Evolutionary conservation across 2,329 filamentous ascomycete species (phyloP), one percentile per base, ranked within the genome.

Genomic region (Aspergillus uvarum): DNA sequence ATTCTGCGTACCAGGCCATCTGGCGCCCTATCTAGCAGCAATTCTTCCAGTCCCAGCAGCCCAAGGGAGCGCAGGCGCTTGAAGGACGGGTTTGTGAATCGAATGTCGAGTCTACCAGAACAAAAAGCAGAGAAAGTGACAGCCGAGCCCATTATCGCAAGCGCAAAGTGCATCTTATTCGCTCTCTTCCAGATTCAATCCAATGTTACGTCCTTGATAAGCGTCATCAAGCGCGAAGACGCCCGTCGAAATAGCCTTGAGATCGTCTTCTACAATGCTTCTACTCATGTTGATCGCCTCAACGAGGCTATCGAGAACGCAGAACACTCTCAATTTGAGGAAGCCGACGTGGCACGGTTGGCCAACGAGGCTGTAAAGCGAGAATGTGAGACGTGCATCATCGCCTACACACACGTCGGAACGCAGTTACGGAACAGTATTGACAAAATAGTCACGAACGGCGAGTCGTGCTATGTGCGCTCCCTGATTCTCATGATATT

Each of bases 401-500:
- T 76, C 64, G 77, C 78, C 26, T 84, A 83, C 64, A 77, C 74
- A 14, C 77, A 80, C 61, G 78, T 85, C 35, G 77, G 77, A 47
- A 77, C 77, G 38, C 80, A 83, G 59, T 70, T 85, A 50, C 79
- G 79, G 54, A 77, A 80, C 53, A 80, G 76, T 50, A 73, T 79
- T 24, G 72, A 75, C 50, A 83, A 83, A 59, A 82, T 85, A 35
- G 78, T 84, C n/a, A 76, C 81, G 51, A 79, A 82, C 52, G 80
- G 81, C 4, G 84, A 87, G 64, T 77, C 81, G 6, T 81, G 83
- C 59, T 83, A 86, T 63, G 75, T 87, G 54, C 82, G 85, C 26
- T 85, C 81, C 16, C 76, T 87, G 48, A 80, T 88, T 73, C 78
- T 86, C 38, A 80, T 85, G 63, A 79, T 87, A 38, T 86, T 85